Percentiles rank a stretch among this genome's conserved stretches.
These are phyloP conservation scores for Populus ilicifolia DNA, from an alignment of 345 rosid species.

Conservation along the genomic window DNA sequence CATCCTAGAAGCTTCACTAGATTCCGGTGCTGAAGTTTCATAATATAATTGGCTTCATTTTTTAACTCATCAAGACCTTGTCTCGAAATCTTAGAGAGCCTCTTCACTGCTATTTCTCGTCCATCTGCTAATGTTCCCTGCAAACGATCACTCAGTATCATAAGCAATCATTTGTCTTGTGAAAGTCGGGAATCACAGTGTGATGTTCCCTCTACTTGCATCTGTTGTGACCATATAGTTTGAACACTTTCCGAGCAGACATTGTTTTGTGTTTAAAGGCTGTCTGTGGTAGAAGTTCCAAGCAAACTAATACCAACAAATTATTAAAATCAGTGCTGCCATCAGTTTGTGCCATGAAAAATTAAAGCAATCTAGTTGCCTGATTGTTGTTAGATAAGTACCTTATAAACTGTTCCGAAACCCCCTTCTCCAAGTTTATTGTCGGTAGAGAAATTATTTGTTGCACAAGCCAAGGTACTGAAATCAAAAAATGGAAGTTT, in stretches of 20 bases:
- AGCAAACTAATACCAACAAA: too few relatives aligned
- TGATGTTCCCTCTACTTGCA: neutral
- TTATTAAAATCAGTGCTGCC: too few relatives aligned
- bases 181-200: neutral
- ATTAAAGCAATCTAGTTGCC: neutral
- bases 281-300: too few relatives aligned
- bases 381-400: neutral
- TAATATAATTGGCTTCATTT: neutral
- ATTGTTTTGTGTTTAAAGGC: neutral
- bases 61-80: neutral
- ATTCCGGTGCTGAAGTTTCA: slow-evolving; percentile 3
- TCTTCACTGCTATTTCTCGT: slow-evolving; percentile 1
- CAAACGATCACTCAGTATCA: too few relatives aligned
- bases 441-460: neutral
- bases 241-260: neutral
- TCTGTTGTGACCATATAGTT: too few relatives aligned
- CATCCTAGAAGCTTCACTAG: slow-evolving; percentile 2
- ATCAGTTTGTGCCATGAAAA: neutral
- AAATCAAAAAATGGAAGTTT: neutral
- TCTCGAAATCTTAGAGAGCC: neutral
- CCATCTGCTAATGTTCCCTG: neutral
- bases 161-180: too few relatives aligned
- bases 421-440: slow-evolving; percentile 14
- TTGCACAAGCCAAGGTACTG: neutral
- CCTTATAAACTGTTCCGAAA: slow-evolving; percentile 13